phyloP scores from a whole-genome alignment of 2,329 filamentous ascomycete genomes.

The Coniochaeta sp. region DNA sequence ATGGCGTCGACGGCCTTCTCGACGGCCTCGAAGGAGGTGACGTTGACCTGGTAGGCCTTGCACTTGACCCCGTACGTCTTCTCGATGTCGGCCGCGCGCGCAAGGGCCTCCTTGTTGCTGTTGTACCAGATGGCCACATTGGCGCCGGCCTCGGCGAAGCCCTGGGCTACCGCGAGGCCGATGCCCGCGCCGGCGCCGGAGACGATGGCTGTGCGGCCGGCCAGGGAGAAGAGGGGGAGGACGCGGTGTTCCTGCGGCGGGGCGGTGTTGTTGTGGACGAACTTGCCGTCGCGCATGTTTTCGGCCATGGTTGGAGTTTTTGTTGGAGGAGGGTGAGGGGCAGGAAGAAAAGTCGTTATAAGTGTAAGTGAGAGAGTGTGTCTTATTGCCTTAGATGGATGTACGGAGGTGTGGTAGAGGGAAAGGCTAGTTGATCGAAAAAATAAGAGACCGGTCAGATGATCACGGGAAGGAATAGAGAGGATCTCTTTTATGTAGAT shows the following conservation, averaged over 20 bases:
- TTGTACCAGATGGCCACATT: slow-evolving; percentile 70
- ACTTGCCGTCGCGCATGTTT: slow-evolving; percentile 36
- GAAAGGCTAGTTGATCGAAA: no score
- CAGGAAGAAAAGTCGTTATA: background rate
- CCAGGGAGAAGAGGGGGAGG: slow-evolving; percentile 60
- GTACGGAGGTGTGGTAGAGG: no score
- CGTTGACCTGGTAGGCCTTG: slow-evolving; percentile 55
- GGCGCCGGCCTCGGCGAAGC: slow-evolving; percentile 60
- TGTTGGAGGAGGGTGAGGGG: background rate
- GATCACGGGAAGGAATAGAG: background rate
- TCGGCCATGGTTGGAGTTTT: slow-evolving; percentile 24
- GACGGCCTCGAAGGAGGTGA: slow-evolving; percentile 45
- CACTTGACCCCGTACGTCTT: slow-evolving; percentile 61
- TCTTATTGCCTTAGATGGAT: no score
- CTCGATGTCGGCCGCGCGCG: slow-evolving; percentile 55
- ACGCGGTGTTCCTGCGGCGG: slow-evolving; percentile 41
- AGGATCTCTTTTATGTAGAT: background rate
- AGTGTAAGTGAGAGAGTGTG: no score
- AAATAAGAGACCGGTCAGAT: no score
- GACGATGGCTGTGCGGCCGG: slow-evolving; percentile 62
- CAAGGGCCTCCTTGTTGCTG: slow-evolving; percentile 56
- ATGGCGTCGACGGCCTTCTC: slow-evolving; percentile 42
- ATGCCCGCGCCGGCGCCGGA: slow-evolving; percentile 61
- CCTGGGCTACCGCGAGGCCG: slow-evolving; percentile 56
- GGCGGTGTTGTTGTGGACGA: slow-evolving; percentile 49